Conservation (phyloP, 345 rosid species). For the Brassica napus region DNA sequence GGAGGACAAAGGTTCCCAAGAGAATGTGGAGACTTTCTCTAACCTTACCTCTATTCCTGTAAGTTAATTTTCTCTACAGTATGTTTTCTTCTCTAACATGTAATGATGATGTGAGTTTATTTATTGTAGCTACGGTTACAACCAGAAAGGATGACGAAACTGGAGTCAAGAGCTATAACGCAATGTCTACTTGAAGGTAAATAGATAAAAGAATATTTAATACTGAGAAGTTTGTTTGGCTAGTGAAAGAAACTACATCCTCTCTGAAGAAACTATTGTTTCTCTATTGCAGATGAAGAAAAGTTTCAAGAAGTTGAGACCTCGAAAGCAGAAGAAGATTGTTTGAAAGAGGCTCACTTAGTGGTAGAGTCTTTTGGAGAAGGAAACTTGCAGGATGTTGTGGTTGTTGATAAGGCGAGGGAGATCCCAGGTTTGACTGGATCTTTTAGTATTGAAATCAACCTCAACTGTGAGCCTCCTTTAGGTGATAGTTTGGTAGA, state of each 20-base stretch:
- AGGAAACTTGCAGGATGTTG: slow-evolving; percentile 16
- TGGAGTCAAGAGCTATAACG: slow-evolving; percentile 31
- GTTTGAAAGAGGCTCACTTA: background rate
- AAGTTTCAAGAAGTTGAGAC: slow-evolving; percentile 32
- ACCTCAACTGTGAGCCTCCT: slow-evolving; percentile 27
- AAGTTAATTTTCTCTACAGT: background rate
- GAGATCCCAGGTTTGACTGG: slow-evolving; percentile 25
- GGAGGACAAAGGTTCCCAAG: background rate
- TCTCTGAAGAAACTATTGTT: slow-evolving; percentile 9
- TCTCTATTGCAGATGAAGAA: slow-evolving; percentile 31
- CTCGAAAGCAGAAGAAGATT: slow-evolving; percentile 26
- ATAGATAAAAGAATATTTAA: background rate
- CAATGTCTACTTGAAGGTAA: slow-evolving; percentile 37
- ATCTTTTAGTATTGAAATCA: slow-evolving; percentile 19
- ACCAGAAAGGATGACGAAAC: slow-evolving; percentile 27
- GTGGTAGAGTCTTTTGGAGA: too few species aligned
- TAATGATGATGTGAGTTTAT: slow-evolving; percentile 3
- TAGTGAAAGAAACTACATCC: background rate
- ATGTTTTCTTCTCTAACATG: slow-evolving; percentile 13
- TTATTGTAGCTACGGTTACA: slow-evolving; percentile 26
- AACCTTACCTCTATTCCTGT: slow-evolving; percentile 8
- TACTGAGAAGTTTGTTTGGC: background rate
- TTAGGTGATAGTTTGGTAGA: slow-evolving; percentile 35
- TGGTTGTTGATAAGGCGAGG: slow-evolving; percentile 22
- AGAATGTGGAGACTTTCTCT: slow-evolving; percentile 18